Percentiles rank a stretch among this genome's conserved stretches.
These are phyloP conservation scores for Penicillium corylophilum DNA, from an alignment of 2,329 filamentous ascomycete species.

Conservation along the genomic window DNA sequence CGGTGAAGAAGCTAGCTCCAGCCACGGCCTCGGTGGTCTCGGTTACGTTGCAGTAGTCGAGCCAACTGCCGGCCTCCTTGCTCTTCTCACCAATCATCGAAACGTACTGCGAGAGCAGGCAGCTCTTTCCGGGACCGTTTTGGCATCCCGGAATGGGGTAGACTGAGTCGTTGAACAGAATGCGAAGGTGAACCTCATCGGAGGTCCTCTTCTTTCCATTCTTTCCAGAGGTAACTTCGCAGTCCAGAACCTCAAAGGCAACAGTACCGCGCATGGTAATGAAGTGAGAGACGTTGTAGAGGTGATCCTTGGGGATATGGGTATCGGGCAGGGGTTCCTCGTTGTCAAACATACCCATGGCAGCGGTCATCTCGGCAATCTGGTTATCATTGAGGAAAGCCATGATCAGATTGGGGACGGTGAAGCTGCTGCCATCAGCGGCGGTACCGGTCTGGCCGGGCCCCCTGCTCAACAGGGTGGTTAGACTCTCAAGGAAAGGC, in stretches of 20 bases:
- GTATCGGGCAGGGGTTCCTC: constrained; percentile 52
- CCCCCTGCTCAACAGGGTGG: constrained; percentile 54
- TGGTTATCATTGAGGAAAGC: constrained; percentile 67
- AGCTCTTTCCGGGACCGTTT: constrained; percentile 56
- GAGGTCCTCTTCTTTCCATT: no score
- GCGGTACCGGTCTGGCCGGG: constrained; percentile 51
- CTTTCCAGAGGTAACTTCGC: constrained; percentile 28
- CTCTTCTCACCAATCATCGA: constrained; percentile 49
- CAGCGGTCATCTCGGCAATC: constrained; percentile 60
- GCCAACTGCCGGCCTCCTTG: constrained; percentile 51
- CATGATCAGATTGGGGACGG: constrained; percentile 58
- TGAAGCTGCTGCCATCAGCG: constrained; percentile 30
- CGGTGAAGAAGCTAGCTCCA: constrained; percentile 29
- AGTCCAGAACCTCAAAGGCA: constrained; percentile 63
- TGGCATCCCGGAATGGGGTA: constrained; percentile 59
- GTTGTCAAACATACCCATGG: constrained; percentile 61
- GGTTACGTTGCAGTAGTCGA: constrained; percentile 28
- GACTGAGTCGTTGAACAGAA: constrained; percentile 62
- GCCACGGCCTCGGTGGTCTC: constrained; percentile 18
- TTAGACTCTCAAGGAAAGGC: constrained; percentile 57
- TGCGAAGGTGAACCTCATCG: constrained; percentile 46
- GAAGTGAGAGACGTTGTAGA: constrained; percentile 58
- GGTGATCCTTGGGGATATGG: constrained; percentile 48
- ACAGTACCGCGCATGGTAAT: constrained; percentile 66
- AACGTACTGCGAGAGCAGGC: constrained; percentile 49